Base-by-base conservation (phyloP, 306 rosid genomes). In the Sechiopsis laciniata region DNA sequence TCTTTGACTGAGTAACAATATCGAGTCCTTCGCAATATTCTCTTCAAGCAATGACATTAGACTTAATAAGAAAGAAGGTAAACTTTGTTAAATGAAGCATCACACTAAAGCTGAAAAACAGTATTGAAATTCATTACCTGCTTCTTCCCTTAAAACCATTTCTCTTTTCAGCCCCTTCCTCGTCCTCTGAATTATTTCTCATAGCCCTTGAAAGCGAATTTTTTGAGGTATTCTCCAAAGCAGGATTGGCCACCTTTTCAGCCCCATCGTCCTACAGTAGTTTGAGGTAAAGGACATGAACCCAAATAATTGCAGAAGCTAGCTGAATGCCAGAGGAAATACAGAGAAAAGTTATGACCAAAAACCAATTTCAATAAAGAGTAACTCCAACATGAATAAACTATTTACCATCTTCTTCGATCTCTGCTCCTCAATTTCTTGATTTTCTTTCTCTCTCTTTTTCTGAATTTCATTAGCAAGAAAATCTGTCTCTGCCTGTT, bases 251-350 rank as follows among this genome's bases (percentile, higher is more conserved):
- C 79, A 79, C 89, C 42, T 77, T 79, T 78, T 88, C 95, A 83
- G 79, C 85, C 86, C 89, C 87, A 80, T 84, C 97, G 78, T 95
- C 99, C 99, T 95, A 95, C 99, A 95, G 99, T 88, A 91, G 99
- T 95, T 91, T 88, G 99, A 95, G 99, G 99, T 83, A 95, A 95
- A 91, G 95, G 97, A 87, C 91, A 95, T 95, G 99, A 95, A 87
- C 99, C 99, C 97, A 91, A 91, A 95, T 91, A 89, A 94, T 94
- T 91, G 99, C 92, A 91, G 99, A 94, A 94, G 96, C 97, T 89
- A 87, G 95, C 99, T 95, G 97, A 95, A 81, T 75, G 88, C 89
- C 87, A 86, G 86, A 86, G 82, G 89, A 86, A 91, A 91, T 91
- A 90, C 86, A 78, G 83, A 82, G 85, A 64, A 48, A 88, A 89